A percentile compares a stretch with the other conserved stretches of the same genome.
phyloP scores from a whole-genome alignment of 495 filamentous ascomycete genomes.

The Neurospora terricola region DNA sequence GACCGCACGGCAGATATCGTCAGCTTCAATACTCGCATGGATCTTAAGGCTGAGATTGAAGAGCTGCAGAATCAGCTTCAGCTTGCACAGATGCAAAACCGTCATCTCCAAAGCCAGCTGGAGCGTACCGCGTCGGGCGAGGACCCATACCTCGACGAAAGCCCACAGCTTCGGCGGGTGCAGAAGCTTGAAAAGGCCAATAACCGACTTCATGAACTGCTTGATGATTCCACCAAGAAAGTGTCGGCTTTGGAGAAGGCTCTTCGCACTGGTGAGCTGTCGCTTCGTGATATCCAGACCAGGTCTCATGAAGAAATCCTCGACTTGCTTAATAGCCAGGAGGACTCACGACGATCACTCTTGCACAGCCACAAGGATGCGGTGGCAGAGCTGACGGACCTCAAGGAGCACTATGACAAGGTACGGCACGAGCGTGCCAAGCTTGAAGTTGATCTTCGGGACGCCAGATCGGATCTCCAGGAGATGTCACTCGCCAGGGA shows the following conservation, averaged over 20 bases:
- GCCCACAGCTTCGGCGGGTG: conserved; percentile 69
- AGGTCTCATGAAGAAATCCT: conserved; percentile 92
- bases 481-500: conserved; percentile 69
- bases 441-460: conserved; percentile 83
- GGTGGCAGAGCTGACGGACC: conserved; percentile 71
- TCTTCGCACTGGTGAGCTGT: conserved; percentile 79
- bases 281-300: conserved; percentile 83
- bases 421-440: conserved; percentile 67
- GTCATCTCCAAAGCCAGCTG: conserved; percentile 83
- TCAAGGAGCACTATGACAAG: conserved; percentile 78
- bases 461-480: conserved; percentile 71
- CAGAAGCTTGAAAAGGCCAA: conserved; percentile 92
- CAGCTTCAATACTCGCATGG: conserved; percentile 81
- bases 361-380: conserved; percentile 78
- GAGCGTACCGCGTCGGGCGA: conserved; percentile 47
- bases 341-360: conserved; percentile 73
- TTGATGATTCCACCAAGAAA: conserved; percentile 91
- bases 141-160: conserved; percentile 66
- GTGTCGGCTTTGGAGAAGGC: conserved; percentile 83
- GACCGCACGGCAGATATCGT: conserved; percentile 85
- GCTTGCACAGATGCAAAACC: conserved; percentile 91
- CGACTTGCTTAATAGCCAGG: conserved; percentile 87
- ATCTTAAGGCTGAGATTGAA: conserved; percentile 83
- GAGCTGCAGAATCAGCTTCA: conserved; percentile 92
- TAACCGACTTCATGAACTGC: conserved; percentile 81